Conservation (phyloP, 2,329 filamentous ascomycete species). For the Endocalyx cinctus region DNA sequence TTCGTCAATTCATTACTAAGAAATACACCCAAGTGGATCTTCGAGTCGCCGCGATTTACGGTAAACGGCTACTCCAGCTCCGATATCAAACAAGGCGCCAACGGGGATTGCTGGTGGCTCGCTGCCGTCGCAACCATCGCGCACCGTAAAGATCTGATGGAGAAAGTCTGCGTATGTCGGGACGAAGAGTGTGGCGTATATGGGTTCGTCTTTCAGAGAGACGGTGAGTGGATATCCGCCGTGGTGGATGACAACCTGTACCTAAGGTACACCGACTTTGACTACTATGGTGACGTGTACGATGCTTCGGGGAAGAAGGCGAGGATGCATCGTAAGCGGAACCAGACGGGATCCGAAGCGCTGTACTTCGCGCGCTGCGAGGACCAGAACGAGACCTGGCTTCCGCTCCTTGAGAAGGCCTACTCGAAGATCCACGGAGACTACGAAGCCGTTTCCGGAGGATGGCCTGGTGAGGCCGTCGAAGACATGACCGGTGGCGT, state of each 20-base stretch:
- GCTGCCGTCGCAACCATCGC: slow-evolving; percentile 73
- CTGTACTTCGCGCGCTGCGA: slow-evolving; percentile 68
- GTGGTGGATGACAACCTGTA: slow-evolving; percentile 56
- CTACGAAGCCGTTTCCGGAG: slow-evolving; percentile 67
- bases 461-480: slow-evolving; percentile 54
- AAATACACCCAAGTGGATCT: no score
- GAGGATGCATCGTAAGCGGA: slow-evolving; percentile 56
- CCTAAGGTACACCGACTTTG: slow-evolving; percentile 55
- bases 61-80: slow-evolving; percentile 35
- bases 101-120: slow-evolving; percentile 78
- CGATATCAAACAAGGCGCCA: slow-evolving; percentile 39
- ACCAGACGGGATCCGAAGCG: slow-evolving; percentile 64
- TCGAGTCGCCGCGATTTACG: slow-evolving; percentile 36
- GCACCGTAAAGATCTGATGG: slow-evolving; percentile 67
- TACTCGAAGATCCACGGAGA: slow-evolving; percentile 74
- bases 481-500: slow-evolving; percentile 62
- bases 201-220: slow-evolving; percentile 78
- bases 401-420: slow-evolving; percentile 68
- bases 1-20: no score
- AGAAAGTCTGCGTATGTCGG: slow-evolving; percentile 67
- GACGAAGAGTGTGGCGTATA: slow-evolving; percentile 75
- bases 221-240: slow-evolving; percentile 66
- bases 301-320: slow-evolving; percentile 45
- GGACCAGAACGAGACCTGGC: slow-evolving; percentile 67
- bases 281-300: slow-evolving; percentile 48